Conservation (phyloP, 169 alveolate species). For the Plasmodium reichenowi region DNA sequence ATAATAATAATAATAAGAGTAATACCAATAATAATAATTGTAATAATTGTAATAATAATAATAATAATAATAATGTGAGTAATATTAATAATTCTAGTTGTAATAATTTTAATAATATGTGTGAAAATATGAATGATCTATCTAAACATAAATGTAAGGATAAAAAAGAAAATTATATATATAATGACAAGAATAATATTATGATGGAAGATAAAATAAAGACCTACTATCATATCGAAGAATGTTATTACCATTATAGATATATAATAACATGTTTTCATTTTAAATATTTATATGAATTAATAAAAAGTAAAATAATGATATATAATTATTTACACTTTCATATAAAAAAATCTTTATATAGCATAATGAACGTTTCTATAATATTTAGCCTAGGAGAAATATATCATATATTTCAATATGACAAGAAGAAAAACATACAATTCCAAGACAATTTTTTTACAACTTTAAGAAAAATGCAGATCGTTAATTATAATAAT, state of each 20-base stretch:
- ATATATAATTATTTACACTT: constrained; percentile 29
- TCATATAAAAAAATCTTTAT: constrained; percentile 12
- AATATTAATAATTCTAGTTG: too few species aligned
- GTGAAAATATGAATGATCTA: neutral
- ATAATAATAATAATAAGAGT: too few species aligned
- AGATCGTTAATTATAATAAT: neutral
- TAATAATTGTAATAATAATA: too few species aligned
- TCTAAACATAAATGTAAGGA: neutral
- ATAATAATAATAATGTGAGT: neutral
- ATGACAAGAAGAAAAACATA: constrained; percentile 16
- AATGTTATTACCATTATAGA: neutral
- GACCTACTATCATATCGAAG: neutral
- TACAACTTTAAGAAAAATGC: constrained; percentile 1
- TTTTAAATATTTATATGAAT: constrained; percentile 34
- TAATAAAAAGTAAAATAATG: constrained; percentile 35
- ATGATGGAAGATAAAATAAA: neutral
- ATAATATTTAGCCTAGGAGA: constrained; percentile 69
- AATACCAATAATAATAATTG: too few species aligned
- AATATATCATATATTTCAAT: constrained; percentile 23
- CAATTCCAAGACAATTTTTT: constrained; percentile 24
- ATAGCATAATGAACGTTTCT: constrained; percentile 22
- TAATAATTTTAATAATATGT: neutral
- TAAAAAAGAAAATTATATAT: neutral
- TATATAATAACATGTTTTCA: constrained; percentile 18
- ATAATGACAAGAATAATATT: neutral